Evolutionary conservation across 1,139 yeast genomes (phyloP), one percentile per base, ranked within the genome.

Genomic region (Taphrina sp.): DNA sequence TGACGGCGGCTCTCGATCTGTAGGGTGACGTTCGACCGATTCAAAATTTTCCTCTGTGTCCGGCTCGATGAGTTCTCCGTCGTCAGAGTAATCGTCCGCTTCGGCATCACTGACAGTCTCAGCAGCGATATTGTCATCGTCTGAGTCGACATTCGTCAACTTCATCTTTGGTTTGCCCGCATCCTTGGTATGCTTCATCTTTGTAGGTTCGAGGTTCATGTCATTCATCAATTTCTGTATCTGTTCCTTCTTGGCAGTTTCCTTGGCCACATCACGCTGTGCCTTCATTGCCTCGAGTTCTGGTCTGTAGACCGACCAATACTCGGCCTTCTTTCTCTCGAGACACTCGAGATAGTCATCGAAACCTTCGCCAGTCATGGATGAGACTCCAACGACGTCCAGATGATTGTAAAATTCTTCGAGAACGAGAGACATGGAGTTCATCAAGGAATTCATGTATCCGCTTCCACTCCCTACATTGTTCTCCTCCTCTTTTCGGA

Each of bases 381-480:
- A 81, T 53, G 96, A 86, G 12, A 89, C 95, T 12, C 90, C 84
- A 41, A 87, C 96, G 57, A 89, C 87, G 67, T 92, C 98, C 62
- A 94, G 73, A 60, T 90, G 94, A 0, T 95, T 84, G 69, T 94
- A 94, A 66, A 94, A 94, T 67, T 94, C 98, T 68, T 94, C 99
- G 62, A 94, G 74, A 90, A 94, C 89, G 63, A 94, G 76, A 22
- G 95, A 85, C 95, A 94, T 86, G 2, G 96, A 88, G 70, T 90
- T 90, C 61, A 94, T 86, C 54, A 94, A 74, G 1, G 96, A 87
- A 53, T 88, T 82, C 98, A 94, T 92, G 70, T 92, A 94, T 2
- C 96, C 96, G 1, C 92, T 82, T 1, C 90, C 85, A 63, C 81
- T 75, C 1, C 46, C 49, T 24, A 37, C 56, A 29, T 20, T 17